Percentiles rank a stretch among this genome's conserved stretches.
phyloP scores from a whole-genome alignment of 2,329 filamentous ascomycete genomes.

The Ophiobolus disseminans region DNA sequence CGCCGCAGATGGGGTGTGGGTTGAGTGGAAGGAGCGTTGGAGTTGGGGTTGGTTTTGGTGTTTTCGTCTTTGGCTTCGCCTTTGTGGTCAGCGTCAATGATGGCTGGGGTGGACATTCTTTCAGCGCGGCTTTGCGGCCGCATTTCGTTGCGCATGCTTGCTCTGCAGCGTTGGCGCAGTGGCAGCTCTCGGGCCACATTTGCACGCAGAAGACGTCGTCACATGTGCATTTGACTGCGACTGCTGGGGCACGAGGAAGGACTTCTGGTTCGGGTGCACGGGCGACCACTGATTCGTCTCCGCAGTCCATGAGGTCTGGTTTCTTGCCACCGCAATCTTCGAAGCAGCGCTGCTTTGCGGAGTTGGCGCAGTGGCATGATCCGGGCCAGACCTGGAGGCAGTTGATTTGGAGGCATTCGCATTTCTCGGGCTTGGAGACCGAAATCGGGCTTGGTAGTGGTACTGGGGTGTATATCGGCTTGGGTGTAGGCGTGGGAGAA shows the following conservation, averaged over 20 bases:
- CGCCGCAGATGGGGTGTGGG: conserved; percentile 37
- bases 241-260: too few species aligned
- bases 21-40: conserved; percentile 5
- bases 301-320: conserved; percentile 23
- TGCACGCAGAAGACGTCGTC: conserved; percentile 27
- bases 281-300: conserved; percentile 5
- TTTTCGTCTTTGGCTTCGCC: not conserved
- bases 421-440: conserved; percentile 8
- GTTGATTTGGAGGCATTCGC: conserved; percentile 22
- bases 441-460: conserved; percentile 7
- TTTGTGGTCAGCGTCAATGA: not conserved
- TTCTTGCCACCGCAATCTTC: conserved; percentile 35
- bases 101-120: not conserved
- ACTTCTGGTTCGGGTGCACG: conserved; percentile 6
- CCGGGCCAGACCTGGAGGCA: conserved; percentile 33
- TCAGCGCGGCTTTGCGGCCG: conserved; percentile 34
- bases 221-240: conserved; percentile 26
- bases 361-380: conserved; percentile 39
- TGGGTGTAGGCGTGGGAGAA: too few species aligned
- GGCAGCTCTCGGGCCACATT: conserved; percentile 37
- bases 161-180: conserved; percentile 34
- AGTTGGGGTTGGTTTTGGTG: conserved; percentile 1
- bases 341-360: conserved; percentile 30
- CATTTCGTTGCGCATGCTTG: conserved; percentile 31
- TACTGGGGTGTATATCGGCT: too few species aligned